These are phyloP conservation scores for Dissoconium aciculare DNA, from an alignment of 2,329 filamentous ascomycete genomes.

Conservation along the genomic window DNA sequence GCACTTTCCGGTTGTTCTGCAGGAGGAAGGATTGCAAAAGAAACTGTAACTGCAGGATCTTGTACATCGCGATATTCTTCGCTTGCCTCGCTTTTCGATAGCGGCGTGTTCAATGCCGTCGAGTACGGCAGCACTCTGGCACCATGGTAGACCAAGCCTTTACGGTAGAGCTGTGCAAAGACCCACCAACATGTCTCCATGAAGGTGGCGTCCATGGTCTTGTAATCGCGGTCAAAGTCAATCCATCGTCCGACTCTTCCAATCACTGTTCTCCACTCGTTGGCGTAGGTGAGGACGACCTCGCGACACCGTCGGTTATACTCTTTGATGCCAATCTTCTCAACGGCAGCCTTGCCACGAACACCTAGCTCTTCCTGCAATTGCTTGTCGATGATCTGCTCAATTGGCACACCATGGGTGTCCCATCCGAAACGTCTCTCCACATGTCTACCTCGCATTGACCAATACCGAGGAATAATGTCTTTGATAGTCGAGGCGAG, in stretches of 20 bases:
- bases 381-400: constrained; percentile 96
- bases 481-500: constrained; percentile 93
- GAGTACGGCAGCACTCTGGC: constrained; percentile 93
- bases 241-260: constrained; percentile 89
- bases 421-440: constrained; percentile 93
- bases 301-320: constrained; percentile 86
- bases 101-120: constrained; percentile 71
- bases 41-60: constrained; percentile 77
- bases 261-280: constrained; percentile 77
- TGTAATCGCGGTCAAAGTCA: constrained; percentile 96
- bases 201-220: constrained; percentile 90
- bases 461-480: constrained; percentile 92
- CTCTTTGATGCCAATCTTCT: constrained; percentile 68
- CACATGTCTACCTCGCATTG: constrained; percentile 89
- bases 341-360: constrained; percentile 72
- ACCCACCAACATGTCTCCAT: constrained; percentile 98
- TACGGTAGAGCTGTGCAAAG: constrained; percentile 84
- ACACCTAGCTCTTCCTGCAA: constrained; percentile 49
- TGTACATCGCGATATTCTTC: constrained; percentile 91
- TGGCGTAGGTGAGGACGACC: constrained; percentile 82
- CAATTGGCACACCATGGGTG: constrained; percentile 83
- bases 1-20: constrained; percentile 20
- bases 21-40: constrained; percentile 55
- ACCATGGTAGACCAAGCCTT: constrained; percentile 76
- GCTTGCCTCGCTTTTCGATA: constrained; percentile 87